Base-by-base conservation (phyloP, 2,329 filamentous ascomycete genomes). In the Annulohypoxylon truncatum region DNA sequence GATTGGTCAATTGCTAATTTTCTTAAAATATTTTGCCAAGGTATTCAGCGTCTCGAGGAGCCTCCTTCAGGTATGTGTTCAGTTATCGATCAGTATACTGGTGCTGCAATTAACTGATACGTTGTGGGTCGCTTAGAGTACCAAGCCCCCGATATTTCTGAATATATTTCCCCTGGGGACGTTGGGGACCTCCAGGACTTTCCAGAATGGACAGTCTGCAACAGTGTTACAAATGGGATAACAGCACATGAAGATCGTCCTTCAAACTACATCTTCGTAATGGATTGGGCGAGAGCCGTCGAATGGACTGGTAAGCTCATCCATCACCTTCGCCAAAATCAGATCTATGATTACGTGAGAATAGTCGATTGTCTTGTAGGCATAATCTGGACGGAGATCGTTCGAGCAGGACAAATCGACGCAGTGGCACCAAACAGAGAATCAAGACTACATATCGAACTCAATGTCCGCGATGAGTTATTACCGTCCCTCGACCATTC, bases 1-100 rank as follows among this genome's bases (percentile, higher is more conserved):
- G 46, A 47, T 20, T 29, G n/a, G n/a, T 67, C 67, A 6, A 66
- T 68, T 29, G 4, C 8, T 26, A 24, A 2, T 22, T 18, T 54
- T 12, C 22, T 54, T 2, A 13, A 4, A 40, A 31, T 5, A n/a
- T 44, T 54, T 29, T n/a, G 24, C 3, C 5, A 2, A 15, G 35
- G 35, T 12, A 54, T 24, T 54, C 24, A n/a, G 6, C 18, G 22
- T 46, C 18, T 12, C 6, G 10, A 8, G 10, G n/a, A 2, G 12
- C 4, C 4, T 13, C 2, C 8, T 15, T 4, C 18, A 8, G 15
- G 26, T 50, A 3, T 28, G 44, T 47, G 24, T 12, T n/a, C 2
- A 8, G 24, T 13, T 47, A 47, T 26, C 10, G 4, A 13, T 13
- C 31, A 33, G 8, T 3, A 9, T 28, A 47, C 13, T 3, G 5